Conservation (phyloP, 1,284 basidiomycete species). For the Heterobasidion occidentale region DNA sequence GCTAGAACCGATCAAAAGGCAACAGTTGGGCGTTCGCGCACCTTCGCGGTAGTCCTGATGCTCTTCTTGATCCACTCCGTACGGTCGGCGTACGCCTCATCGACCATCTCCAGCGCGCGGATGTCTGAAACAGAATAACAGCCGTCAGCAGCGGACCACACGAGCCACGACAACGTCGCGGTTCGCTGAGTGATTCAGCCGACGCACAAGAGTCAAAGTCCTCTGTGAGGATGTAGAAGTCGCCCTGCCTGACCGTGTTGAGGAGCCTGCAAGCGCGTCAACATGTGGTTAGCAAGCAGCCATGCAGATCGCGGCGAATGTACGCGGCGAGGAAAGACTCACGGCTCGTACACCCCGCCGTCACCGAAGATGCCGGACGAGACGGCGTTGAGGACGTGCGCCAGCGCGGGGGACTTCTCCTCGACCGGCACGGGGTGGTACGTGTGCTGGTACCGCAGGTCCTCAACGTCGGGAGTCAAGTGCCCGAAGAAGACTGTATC, state of each 20-base stretch:
- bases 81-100: slow-evolving; percentile 76
- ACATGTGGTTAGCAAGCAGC: slow-evolving; percentile 13
- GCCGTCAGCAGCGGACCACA: neutral
- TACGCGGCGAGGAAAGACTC: slow-evolving; percentile 22
- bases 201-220: slow-evolving; percentile 84
- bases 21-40: slow-evolving; percentile 11
- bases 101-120: slow-evolving; percentile 76
- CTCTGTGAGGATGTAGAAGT: slow-evolving; percentile 80
- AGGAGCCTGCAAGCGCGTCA: slow-evolving; percentile 36
- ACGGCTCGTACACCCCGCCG: slow-evolving; percentile 71
- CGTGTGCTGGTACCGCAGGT: slow-evolving; percentile 74
- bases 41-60: slow-evolving; percentile 76
- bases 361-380: slow-evolving; percentile 74
- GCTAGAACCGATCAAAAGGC: neutral
- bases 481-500: slow-evolving; percentile 75
- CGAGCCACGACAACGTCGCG: neutral
- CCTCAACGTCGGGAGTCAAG: slow-evolving; percentile 75
- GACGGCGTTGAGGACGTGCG: slow-evolving; percentile 65
- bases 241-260: slow-evolving; percentile 70
- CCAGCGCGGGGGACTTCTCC: slow-evolving; percentile 74
- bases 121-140: slow-evolving; percentile 43
- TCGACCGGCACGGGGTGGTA: slow-evolving; percentile 78
- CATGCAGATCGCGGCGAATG: neutral
- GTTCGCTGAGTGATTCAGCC: neutral
- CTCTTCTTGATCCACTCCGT: slow-evolving; percentile 89